Evolutionary conservation across 192 early-diverging fungal genomes (phyloP), one percentile per base, ranked within the genome.

Genomic region (Glomus cerebriforme): DNA sequence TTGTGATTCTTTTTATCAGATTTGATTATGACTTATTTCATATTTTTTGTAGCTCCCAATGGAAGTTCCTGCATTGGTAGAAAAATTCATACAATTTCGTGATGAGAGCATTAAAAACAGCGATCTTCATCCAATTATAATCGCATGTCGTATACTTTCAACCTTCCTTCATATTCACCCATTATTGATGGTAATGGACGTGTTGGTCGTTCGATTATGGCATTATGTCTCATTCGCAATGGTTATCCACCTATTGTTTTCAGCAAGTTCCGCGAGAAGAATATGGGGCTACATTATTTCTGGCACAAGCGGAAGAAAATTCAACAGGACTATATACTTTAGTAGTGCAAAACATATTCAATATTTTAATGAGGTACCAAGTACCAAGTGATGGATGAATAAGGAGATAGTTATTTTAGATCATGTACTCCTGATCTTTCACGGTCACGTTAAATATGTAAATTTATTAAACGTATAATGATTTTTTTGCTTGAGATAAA

Each of bases 151-250:
- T 29, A 19, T 76, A 62, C 35, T 63, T 75, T 59, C 29, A 43
- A 63, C 74, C 35, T 76, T 76, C n/a, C 54, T 37, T 76, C 74
- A 60, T 62, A 24, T 76, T 76, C 74, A 64, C 63, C 74, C 59
- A 76, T 76, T 45, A n/a, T 13, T 24, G 59, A 63, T 76, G 35
- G 37, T 24, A 76, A 62, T 76, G 59, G 74, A 17, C 74, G 0
- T 75, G 58, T 75, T 60, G 74, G 60, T 12, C 59, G 59, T 64
- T 76, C 32, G 37, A 60, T 76, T 62, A 76, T 76, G 74, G 59
- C 59, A 27, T n/a, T 27, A 13, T 62, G 35, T 75, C 74, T 75
- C 26, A 49, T 63, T 59, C 59, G 22, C 26, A 37, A 64, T 76
- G 74, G 34, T 22, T 43, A 35, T 64, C 59, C 59, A 8, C 74